These are phyloP conservation scores for Halteria grandinella DNA, from an alignment of 73 alveolate species.

Conservation along the genomic window DNA sequence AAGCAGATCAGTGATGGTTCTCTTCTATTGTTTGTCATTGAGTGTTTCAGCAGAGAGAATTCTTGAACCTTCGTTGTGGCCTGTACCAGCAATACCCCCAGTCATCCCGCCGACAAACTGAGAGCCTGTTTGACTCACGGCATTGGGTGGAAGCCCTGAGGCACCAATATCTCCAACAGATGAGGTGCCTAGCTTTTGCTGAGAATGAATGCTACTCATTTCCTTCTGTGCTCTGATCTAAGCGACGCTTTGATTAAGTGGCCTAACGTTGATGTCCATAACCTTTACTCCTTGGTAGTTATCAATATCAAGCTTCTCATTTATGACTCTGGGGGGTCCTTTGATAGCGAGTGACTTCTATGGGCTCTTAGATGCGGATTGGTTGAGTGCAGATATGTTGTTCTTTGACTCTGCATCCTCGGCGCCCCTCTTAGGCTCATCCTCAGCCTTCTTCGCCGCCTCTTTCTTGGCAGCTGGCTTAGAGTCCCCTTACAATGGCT, in stretches of 20 bases:
- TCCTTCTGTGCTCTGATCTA: constrained; percentile 73
- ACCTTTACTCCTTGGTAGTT: constrained; percentile 72
- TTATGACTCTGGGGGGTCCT: constrained; percentile 68
- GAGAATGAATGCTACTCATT: constrained; percentile 56
- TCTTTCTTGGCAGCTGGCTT: too few species aligned
- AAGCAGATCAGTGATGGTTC: constrained; percentile 52
- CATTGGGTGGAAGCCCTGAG: constrained; percentile 18
- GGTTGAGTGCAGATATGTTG: constrained; percentile 36
- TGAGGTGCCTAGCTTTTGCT: constrained; percentile 46
- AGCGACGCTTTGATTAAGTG: constrained; percentile 64
- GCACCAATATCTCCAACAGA: constrained; percentile 28
- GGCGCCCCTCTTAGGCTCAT: too few species aligned
- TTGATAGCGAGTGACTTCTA: constrained; percentile 65
- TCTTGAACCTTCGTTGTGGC: constrained; percentile 54
- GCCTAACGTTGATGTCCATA: constrained; percentile 60
- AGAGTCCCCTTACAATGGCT: too few species aligned
- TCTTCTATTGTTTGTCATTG: constrained; percentile 38
- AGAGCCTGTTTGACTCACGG: not conserved
- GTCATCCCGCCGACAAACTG: too few species aligned
- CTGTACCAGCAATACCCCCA: not conserved
- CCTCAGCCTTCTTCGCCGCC: constrained; percentile 57
- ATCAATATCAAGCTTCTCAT: constrained; percentile 60
- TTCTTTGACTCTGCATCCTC: constrained; percentile 30
- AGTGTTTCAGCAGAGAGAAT: constrained; percentile 63
- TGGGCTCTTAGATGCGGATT: constrained; percentile 61